Evolutionary conservation across 805 yeast species (phyloP), one percentile per base, ranked within the genome.

Genomic region (Spathaspora gorwiae): DNA sequence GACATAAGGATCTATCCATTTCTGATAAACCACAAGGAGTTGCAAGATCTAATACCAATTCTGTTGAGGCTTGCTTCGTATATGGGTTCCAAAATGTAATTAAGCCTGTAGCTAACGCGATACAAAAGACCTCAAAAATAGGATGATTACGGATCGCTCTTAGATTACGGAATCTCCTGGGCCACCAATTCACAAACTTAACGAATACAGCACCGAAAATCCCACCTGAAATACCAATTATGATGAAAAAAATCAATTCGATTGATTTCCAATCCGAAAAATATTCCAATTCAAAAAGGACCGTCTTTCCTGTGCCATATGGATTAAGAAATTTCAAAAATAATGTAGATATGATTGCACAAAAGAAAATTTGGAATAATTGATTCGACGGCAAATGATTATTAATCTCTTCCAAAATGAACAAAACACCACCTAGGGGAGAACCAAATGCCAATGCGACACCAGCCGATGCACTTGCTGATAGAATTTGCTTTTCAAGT

Each of bases 371-470:
- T 37, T 78, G 71, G 56, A 79, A 77, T 11, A 79, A 59, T 45
- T 78, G 81, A 44, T 74, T 71, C 7, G 80, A 76, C 5, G 82
- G 78, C 35, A 79, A 63, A 47, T 77, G 75, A 55, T 79, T 75
- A 47, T 77, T 73, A 11, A 79, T 80, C 47, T 79, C 84, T 51
- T 79, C 84, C 42, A 79, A 62, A 26, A 76, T 71, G 55, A 79
- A 79, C 19, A 79, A 55, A 2, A 79, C 81, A 1, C 82, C 84
- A 2, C 83, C 84, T 7, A 79, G 56, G 1, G 84, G 84, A 1
- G 80, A 73, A 0, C 84, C 84, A 60, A 79, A 79, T 1, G 83
- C 82, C 26, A 79, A 62, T 6, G 83, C 80, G 9, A 79, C 82
- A 2, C 84, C 84, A 3, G 82, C 79, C 46, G 75, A 67, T 1